Evolutionary conservation across 257 asterid species (phyloP), one percentile per base, ranked within the genome.

Genomic region (Ajuga chamaepitys): DNA sequence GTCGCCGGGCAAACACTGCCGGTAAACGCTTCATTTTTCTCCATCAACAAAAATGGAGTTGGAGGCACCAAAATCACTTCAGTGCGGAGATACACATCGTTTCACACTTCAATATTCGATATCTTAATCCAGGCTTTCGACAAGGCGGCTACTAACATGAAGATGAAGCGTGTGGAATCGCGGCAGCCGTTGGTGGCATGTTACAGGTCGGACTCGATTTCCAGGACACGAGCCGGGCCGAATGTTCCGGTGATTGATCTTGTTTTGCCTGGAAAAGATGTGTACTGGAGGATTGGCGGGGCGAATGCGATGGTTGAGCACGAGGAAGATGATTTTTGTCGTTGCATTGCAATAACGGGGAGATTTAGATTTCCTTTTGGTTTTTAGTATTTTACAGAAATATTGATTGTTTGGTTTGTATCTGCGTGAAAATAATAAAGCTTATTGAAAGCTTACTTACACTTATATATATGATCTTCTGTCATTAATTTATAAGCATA

Each of bases 31-130:
- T 73, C 86, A 0, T 70, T 80, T 24, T 64, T 88, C 4, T 2
- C 72, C 1, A 53, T 88, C 14, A 74, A 82, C 24, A 66, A 48
- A 0, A 4, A 72, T 0, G 84, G 96, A 1, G 26, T 22, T 4
- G 95, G 89, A 1, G 96, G 95, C 9, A 84, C 92, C 0, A 88
- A 74, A 14, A 82, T 87, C 51, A 80, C 86, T 54, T 81, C 83
- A 0, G 18, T 70, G 1, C 65, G 37, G 22, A 81, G 82, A 17
- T 85, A 67, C 68, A 83, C 89, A 0, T 35, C 77, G n/a, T 44
- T 81, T 8, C 77, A 83, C 13, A 69, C 50, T 8, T 80, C 81
- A 3, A 78, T 82, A 4, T 80, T 72, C 73, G 65, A 72, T 21
- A 84, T 87, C 2, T 20, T 83, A 0, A 44, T 77, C 9, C 35